Evolutionary conservation across 805 yeast genomes (phyloP).

Genomic region (Huiozyma naganishii): DNA sequence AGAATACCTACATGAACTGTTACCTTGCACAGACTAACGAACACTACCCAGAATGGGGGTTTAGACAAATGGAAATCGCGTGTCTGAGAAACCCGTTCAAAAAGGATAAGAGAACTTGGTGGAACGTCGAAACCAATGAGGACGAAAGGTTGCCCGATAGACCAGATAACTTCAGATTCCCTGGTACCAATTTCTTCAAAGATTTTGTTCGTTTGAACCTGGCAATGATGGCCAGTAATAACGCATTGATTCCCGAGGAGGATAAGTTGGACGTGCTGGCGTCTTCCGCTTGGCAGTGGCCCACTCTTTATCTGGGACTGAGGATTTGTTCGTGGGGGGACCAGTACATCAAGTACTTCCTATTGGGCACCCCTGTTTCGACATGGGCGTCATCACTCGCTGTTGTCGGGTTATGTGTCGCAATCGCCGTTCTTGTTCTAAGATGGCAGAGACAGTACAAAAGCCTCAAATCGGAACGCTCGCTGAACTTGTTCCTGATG

Average conservation of each 20-base stretch:
- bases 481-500: conserved; percentile 46
- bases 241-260: conserved; percentile 67
- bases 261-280: conserved; percentile 66
- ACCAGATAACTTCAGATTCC: conserved; percentile 33
- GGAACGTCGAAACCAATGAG: conserved; percentile 68
- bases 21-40: conserved; percentile 67
- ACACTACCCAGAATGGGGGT: conserved; percentile 73
- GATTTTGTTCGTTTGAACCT: conserved; percentile 66
- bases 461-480: conserved; percentile 42
- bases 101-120: conserved; percentile 82
- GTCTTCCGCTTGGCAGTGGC: conserved; percentile 85
- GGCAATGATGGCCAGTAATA: conserved; percentile 92
- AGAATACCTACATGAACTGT: conserved; percentile 54
- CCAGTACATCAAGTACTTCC: conserved; percentile 50
- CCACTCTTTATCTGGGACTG: conserved; percentile 61
- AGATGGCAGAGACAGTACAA: conserved; percentile 78
- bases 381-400: conserved; percentile 66
- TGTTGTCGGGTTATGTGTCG: conserved; percentile 42
- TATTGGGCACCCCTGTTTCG: conserved; percentile 68
- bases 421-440: conserved; percentile 37
- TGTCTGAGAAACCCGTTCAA: conserved; percentile 51
- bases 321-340: conserved; percentile 72
- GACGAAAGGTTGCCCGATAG: conserved; percentile 53
- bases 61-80: conserved; percentile 69
- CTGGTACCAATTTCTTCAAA: conserved; percentile 66